phyloP scores from a whole-genome alignment of 2,329 filamentous ascomycete genomes.

The Kalaharituber pfeilii region DNA sequence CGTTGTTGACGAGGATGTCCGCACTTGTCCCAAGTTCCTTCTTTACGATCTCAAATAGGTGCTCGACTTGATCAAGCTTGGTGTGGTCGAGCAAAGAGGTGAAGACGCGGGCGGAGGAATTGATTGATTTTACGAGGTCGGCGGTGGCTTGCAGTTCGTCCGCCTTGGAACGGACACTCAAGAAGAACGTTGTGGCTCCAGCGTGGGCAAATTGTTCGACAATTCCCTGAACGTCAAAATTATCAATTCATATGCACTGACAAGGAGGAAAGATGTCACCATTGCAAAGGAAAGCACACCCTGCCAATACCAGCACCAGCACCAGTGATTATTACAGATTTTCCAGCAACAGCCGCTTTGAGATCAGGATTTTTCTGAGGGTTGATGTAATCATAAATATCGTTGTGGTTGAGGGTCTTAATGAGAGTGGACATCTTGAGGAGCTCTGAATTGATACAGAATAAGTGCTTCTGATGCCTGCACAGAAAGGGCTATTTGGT shows the following conservation, averaged over 20 bases:
- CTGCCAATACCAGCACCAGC: constrained; percentile 5
- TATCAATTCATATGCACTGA: neutral
- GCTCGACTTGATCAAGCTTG: neutral
- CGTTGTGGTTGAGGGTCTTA: neutral
- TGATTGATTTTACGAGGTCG: neutral
- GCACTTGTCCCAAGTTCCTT: neutral
- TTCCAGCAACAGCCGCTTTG: constrained; percentile 4
- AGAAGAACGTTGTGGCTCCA: constrained; percentile 3
- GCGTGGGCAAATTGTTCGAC: constrained; percentile 5
- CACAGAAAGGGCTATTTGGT: too few relatives aligned
- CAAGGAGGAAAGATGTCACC: neutral
- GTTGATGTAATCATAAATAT: constrained; percentile 6
- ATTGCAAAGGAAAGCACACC: neutral
- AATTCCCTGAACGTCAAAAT: constrained; percentile 1
- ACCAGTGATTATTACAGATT: constrained; percentile 6
- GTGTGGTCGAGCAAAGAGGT: neutral
- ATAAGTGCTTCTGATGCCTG: too few relatives aligned
- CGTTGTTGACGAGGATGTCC: constrained; percentile 32
- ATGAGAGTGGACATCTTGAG: neutral
- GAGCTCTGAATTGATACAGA: too few relatives aligned
- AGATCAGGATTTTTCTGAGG: neutral
- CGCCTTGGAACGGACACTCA: neutral
- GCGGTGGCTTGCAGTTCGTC: neutral
- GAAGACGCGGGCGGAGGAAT: neutral
- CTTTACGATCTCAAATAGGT: neutral